Percentiles rank a stretch among this genome's conserved stretches.
Evolutionary conservation across 371 early-diverging fungal species (phyloP).

Genomic region (Actinomortierella ambigua): DNA sequence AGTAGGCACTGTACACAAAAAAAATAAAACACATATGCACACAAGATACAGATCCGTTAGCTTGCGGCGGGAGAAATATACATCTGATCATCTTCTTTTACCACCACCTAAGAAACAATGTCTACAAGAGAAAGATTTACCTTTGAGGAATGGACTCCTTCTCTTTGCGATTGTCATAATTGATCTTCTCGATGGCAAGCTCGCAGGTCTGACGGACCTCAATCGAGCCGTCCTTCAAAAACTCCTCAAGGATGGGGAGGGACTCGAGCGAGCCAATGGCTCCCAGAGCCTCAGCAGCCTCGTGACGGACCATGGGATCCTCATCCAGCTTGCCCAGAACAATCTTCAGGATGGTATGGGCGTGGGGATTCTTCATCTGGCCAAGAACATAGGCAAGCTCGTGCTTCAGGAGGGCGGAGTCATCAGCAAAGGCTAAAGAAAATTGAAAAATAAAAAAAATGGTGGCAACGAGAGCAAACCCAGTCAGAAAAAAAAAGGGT

Average conservation of each 20-base stretch:
- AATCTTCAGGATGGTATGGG: conserved; percentile 72
- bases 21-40: neutral
- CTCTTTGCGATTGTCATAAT: conserved; percentile 67
- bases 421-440: conserved; percentile 74
- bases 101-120: too few species aligned
- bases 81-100: too few species aligned
- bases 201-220: conserved; percentile 95
- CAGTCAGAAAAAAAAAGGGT: neutral
- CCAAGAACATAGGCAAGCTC: conserved; percentile 99
- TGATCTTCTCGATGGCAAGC: conserved; percentile 90
- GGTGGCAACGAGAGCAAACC: neutral
- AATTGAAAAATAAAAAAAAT: neutral
- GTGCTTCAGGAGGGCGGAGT: conserved; percentile 96
- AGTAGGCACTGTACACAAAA: conserved; percentile 55
- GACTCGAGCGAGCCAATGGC: conserved; percentile 83
- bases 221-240: conserved; percentile 64
- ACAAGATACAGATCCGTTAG: too few species aligned
- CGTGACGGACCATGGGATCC: conserved; percentile 99
- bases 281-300: conserved; percentile 98
- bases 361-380: conserved; percentile 92
- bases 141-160: conserved; percentile 49
- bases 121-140: conserved; percentile 4
- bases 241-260: conserved; percentile 74
- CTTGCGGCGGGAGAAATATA: too few species aligned
- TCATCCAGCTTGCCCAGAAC: conserved; percentile 76